These are phyloP conservation scores for Leccinum insigne DNA, from an alignment of 1,284 basidiomycete species.

Conservation along the genomic window DNA sequence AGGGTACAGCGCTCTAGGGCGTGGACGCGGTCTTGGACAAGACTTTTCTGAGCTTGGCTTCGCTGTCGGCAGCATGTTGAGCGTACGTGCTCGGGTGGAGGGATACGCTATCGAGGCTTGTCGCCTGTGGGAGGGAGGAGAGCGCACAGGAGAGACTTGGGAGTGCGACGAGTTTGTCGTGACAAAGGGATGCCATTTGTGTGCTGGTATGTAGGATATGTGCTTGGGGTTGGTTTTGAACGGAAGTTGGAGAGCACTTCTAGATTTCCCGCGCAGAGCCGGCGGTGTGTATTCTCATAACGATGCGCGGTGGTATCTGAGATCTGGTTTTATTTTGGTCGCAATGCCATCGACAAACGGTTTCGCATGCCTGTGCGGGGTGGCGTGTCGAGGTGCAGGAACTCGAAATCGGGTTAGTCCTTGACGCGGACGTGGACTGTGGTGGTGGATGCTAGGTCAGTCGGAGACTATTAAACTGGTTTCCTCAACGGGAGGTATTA, in stretches of 20 bases:
- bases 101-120: conserved; percentile 59
- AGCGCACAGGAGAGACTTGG: conserved; percentile 68
- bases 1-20: conserved; percentile 30
- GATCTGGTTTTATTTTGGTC: conserved; percentile 21
- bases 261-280: conserved; percentile 11
- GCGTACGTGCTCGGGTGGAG: conserved; percentile 71
- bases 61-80: conserved; percentile 63
- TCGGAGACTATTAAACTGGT: too few species aligned
- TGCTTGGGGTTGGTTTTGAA: background rate
- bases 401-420: conserved; percentile 8
- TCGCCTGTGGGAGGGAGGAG: conserved; percentile 66
- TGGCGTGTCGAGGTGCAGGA: conserved; percentile 21
- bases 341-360: conserved; percentile 11
- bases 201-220: background rate
- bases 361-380: background rate
- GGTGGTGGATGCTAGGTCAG: too few species aligned
- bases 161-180: conserved; percentile 61
- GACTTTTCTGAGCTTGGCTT: conserved; percentile 64
- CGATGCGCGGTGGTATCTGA: conserved; percentile 27
- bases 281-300: conserved; percentile 21
- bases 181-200: conserved; percentile 26
- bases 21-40: conserved; percentile 46
- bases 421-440: conserved; percentile 22
- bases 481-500: background rate
- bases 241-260: conserved; percentile 12